These are phyloP conservation scores for Phytophthora agathidicida DNA, from an alignment of 352 stramenopile genomes.

Conservation along the genomic window DNA sequence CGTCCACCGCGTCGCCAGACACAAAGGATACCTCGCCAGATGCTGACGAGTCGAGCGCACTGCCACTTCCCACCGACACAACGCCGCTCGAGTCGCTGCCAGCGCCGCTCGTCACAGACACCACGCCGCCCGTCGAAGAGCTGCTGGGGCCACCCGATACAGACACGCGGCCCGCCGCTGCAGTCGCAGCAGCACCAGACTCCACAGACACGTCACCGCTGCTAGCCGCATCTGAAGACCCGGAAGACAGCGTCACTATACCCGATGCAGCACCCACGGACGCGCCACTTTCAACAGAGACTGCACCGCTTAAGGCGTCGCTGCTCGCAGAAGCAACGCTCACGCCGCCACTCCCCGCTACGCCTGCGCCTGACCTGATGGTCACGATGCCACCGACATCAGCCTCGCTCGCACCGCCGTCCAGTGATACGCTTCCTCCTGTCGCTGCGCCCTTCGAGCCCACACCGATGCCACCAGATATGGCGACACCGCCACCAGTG, in stretches of 20 bases:
- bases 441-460: conserved; percentile 14
- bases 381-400: conserved; percentile 5
- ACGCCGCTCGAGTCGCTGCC: conserved; percentile 16
- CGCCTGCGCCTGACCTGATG: conserved; percentile 14
- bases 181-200: conserved; percentile 13
- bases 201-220: conserved; percentile 21
- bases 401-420: conserved; percentile 5
- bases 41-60: conserved; percentile 4
- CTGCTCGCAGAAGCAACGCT: conserved; percentile 6
- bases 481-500: conserved; percentile 9
- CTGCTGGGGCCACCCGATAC: conserved; percentile 19
- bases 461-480: conserved; percentile 25
- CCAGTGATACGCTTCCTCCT: conserved; percentile 11
- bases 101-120: conserved; percentile 27
- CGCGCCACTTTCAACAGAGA: conserved; percentile 1
- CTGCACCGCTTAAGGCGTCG: conserved; percentile 1
- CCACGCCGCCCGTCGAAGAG: conserved; percentile 20
- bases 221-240: conserved; percentile 3
- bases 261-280: conserved; percentile 9
- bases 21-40: conserved; percentile 17
- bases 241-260: conserved; percentile 14
- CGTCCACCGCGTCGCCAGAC: conserved; percentile 14
- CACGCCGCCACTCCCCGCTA: conserved; percentile 14
- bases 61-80: conserved; percentile 19
- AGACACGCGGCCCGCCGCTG: conserved; percentile 16